These are phyloP conservation scores for Brassica napus DNA, from an alignment of 345 rosid genomes.

Conservation along the genomic window DNA sequence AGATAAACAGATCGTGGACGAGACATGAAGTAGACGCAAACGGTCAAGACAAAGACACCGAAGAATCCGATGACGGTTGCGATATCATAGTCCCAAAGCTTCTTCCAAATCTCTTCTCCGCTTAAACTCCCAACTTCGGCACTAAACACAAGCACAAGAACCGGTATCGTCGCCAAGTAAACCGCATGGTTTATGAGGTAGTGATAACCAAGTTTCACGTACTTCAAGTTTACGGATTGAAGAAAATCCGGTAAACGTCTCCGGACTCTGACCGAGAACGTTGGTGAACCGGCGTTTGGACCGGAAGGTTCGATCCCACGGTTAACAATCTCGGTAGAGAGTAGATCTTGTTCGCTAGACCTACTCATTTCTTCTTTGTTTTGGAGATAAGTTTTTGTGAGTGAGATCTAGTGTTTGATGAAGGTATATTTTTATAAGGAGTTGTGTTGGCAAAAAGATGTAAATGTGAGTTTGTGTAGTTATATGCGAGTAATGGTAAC, in stretches of 20 bases:
- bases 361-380: slow-evolving; percentile 36
- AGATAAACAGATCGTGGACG: slow-evolving; percentile 85
- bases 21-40: slow-evolving; percentile 77
- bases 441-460: slow-evolving; percentile 14
- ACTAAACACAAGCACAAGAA: slow-evolving; percentile 72
- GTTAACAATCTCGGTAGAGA: slow-evolving; percentile 92
- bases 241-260: slow-evolving; percentile 90
- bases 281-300: slow-evolving; percentile 80
- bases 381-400: not conserved
- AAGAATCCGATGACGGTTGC: slow-evolving; percentile 66
- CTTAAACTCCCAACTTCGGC: slow-evolving; percentile 88
- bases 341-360: slow-evolving; percentile 66
- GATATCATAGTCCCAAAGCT: slow-evolving; percentile 83
- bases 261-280: slow-evolving; percentile 91
- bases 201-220: slow-evolving; percentile 91
- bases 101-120: slow-evolving; percentile 81
- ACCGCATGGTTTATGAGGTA: slow-evolving; percentile 93
- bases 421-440: slow-evolving; percentile 21
- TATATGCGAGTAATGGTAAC: slow-evolving; percentile 33
- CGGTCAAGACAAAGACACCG: slow-evolving; percentile 67
- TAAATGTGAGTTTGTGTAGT: slow-evolving; percentile 28
- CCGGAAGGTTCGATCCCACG: slow-evolving; percentile 88
- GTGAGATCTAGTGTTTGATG: slow-evolving; percentile 9
- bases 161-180: slow-evolving; percentile 86
- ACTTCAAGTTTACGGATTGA: slow-evolving; percentile 91